Conservation (phyloP, 1,284 basidiomycete genomes). For the Fereydounia khargensis region DNA sequence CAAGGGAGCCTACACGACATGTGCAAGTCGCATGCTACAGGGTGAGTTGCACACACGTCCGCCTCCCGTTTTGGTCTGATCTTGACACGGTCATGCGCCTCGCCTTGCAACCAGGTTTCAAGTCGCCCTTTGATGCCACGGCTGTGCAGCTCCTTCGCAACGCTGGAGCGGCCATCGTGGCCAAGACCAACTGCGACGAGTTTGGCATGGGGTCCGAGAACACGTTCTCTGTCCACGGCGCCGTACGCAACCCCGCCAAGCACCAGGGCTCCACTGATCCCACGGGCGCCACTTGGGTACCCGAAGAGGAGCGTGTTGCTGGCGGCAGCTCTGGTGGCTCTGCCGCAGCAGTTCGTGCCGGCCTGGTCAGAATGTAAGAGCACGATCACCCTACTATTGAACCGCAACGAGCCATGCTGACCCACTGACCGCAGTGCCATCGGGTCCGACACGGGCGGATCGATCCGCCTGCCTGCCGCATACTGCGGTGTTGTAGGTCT, state of each 20-base stretch:
- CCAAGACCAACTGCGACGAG: slow-evolving; percentile 94
- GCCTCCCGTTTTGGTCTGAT: background rate
- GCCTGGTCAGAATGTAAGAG: slow-evolving; percentile 37
- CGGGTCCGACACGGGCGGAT: slow-evolving; percentile 93
- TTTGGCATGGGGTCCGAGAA: slow-evolving; percentile 82
- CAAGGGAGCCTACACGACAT: slow-evolving; percentile 25
- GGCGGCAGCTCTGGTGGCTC: slow-evolving; percentile 57
- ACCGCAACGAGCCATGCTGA: background rate
- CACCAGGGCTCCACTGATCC: background rate
- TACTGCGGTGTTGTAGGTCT: slow-evolving; percentile 89
- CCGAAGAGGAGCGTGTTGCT: slow-evolving; percentile 65
- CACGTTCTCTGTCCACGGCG: slow-evolving; percentile 39
- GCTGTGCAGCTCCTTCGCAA: slow-evolving; percentile 68
- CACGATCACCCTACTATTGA: background rate
- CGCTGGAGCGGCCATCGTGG: slow-evolving; percentile 72
- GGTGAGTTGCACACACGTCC: too few relatives aligned
- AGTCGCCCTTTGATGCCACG: slow-evolving; percentile 82
- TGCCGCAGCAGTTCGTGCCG: slow-evolving; percentile 44
- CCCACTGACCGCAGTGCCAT: slow-evolving; percentile 62
- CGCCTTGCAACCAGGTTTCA: too few relatives aligned
- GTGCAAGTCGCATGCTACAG: slow-evolving; percentile 47
- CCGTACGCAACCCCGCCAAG: slow-evolving; percentile 41
- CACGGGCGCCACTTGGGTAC: slow-evolving; percentile 3
- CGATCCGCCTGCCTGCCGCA: slow-evolving; percentile 83
- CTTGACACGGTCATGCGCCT: background rate